Conservation (phyloP, 1,284 basidiomycete genomes). For the Naganishia albida region DNA sequence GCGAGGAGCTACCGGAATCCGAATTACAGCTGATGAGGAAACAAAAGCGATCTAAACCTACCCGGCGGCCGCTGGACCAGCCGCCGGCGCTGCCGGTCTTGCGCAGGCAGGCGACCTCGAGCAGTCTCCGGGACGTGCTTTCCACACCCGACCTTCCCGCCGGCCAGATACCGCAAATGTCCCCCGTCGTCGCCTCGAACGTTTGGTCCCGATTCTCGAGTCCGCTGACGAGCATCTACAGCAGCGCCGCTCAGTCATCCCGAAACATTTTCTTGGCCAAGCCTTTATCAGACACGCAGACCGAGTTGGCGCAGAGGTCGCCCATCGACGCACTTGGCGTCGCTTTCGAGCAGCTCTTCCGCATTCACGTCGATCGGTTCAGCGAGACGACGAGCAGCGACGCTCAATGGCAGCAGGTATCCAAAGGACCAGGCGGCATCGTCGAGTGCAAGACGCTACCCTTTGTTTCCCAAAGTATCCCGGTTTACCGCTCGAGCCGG, state of each 20-base stretch:
- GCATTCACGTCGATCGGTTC: conserved; percentile 65
- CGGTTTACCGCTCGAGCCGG: conserved; percentile 84
- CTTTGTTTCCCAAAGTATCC: conserved; percentile 76
- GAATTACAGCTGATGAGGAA: conserved; percentile 81
- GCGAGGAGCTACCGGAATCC: conserved; percentile 84
- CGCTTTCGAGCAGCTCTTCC: conserved; percentile 73
- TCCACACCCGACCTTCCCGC: neutral
- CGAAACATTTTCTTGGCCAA: conserved; percentile 19
- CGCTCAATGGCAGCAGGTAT: conserved; percentile 69
- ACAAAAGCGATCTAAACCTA: conserved; percentile 82
- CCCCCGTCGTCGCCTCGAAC: conserved; percentile 41
- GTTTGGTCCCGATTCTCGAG: conserved; percentile 24
- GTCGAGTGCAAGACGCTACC: conserved; percentile 74
- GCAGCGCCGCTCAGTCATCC: conserved; percentile 26
- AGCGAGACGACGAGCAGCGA: conserved; percentile 50
- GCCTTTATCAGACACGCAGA: conserved; percentile 13
- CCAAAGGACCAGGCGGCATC: conserved; percentile 72
- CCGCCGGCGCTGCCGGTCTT: conserved; percentile 76
- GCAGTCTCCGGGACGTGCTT: neutral
- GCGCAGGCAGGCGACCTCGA: conserved; percentile 47
- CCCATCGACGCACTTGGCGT: conserved; percentile 75
- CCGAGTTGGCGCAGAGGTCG: conserved; percentile 40
- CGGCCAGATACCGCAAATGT: conserved; percentile 7
- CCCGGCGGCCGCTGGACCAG: conserved; percentile 86
- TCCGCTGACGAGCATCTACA: conserved; percentile 31